These are phyloP conservation scores for Oenanthe sinensis DNA, from an alignment of 129 eudicot genomes.

Conservation along the genomic window DNA sequence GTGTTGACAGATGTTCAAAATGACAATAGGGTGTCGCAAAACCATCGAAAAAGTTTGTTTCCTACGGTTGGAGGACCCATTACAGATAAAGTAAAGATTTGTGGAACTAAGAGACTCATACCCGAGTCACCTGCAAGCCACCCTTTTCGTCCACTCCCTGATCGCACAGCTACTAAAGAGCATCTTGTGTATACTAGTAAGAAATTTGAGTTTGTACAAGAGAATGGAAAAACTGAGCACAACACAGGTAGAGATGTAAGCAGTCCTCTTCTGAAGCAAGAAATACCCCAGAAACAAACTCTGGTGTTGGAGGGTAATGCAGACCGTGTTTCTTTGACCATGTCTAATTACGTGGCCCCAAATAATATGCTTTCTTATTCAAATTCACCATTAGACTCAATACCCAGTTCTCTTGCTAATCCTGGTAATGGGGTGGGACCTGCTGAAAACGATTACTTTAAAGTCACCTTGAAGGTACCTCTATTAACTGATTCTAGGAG, in stretches of 20 bases:
- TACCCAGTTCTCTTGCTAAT: constrained; percentile 25
- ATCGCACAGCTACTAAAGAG: constrained; percentile 31
- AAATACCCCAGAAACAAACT: constrained; percentile 25
- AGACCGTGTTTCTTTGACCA: constrained; percentile 26
- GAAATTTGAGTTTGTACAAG: constrained; percentile 45
- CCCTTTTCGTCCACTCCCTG: constrained; percentile 16
- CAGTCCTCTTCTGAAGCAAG: constrained; percentile 20
- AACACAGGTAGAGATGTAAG: constrained; percentile 20
- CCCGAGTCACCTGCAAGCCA: constrained; percentile 42
- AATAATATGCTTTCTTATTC: constrained; percentile 19
- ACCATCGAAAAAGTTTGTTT: constrained; percentile 25
- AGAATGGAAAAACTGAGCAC: constrained; percentile 28
- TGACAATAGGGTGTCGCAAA: constrained; percentile 29
- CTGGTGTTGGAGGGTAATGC: constrained; percentile 27
- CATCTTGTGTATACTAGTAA: constrained; percentile 37
- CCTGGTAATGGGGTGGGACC: constrained; percentile 15
- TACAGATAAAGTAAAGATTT: constrained; percentile 35
- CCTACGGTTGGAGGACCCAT: constrained; percentile 27
- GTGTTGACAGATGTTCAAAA: constrained; percentile 73
- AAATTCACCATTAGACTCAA: constrained; percentile 9
- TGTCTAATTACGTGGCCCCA: constrained; percentile 25
- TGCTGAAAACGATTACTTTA: constrained; percentile 17
- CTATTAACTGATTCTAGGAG: constrained; percentile 18
- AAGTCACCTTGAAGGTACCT: constrained; percentile 27
- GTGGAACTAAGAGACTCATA: constrained; percentile 52